phyloP scores from a whole-genome alignment of 148 eudicot genomes.

The Camellia japonica region DNA sequence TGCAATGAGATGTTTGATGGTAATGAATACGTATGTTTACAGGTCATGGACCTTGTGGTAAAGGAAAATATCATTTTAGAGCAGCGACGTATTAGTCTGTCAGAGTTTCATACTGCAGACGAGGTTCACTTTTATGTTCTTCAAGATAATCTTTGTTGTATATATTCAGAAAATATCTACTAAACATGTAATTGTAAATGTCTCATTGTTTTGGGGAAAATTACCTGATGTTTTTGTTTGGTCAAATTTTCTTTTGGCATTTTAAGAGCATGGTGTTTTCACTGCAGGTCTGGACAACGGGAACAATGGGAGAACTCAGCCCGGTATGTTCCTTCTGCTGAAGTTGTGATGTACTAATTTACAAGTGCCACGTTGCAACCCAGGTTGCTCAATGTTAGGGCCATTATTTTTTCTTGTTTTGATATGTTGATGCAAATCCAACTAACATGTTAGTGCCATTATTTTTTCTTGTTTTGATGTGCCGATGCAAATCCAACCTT shows the following conservation, averaged over 20 bases:
- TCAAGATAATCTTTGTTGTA: background rate
- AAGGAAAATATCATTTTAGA: constrained; percentile 68
- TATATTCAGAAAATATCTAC: background rate
- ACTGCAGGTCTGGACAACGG: constrained; percentile 96
- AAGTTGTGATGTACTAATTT: background rate
- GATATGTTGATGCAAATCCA: no score
- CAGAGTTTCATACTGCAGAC: constrained; percentile 95
- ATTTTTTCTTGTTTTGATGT: background rate
- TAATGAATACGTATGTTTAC: constrained; percentile 18
- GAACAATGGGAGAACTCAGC: constrained; percentile 99
- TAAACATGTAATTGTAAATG: background rate
- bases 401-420: no score
- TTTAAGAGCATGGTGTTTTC: background rate
- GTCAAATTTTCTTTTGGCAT: background rate
- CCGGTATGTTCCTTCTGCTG: constrained; percentile 53
- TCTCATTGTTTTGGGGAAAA: background rate
- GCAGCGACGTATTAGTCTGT: constrained; percentile 81
- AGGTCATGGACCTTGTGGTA: constrained; percentile 94
- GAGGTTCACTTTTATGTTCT: constrained; percentile 50
- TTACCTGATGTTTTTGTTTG: background rate
- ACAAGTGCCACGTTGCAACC: background rate
- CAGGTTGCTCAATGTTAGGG: background rate
- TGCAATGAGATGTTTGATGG: background rate
- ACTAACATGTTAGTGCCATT: no score
- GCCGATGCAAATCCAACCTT: background rate